Evolutionary conservation across 768 basidiomycete genomes (phyloP), one percentile per base, ranked within the genome.

Genomic region (Tephrocybe sp.): DNA sequence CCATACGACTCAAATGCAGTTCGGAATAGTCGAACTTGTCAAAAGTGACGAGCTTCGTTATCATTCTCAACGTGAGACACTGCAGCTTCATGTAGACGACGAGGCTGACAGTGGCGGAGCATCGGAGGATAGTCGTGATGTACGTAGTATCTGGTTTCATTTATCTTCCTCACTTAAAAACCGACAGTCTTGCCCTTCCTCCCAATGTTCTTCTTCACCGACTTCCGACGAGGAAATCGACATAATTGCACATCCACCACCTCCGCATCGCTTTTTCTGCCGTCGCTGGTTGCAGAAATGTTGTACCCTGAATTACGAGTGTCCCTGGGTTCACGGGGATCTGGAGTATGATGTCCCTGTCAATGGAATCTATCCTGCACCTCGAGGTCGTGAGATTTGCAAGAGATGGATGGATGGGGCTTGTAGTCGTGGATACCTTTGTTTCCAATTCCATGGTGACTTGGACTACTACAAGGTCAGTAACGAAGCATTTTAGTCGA

Each of bases 301-400:
- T 36, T 74, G 73, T 43, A 9, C 5, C 0, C 39, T 48, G 20
- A 55, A 58, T 11, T 35, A 30, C 5, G 16, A 40, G 2, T 75
- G 73, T 35, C 13, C 2, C 2, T 48, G 4, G 17, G 53, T 60
- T 14, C 59, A 60, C 45, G 59, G 56, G 1, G 40, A 57, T 32
- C 19, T 60, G 32, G 45, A 52, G 3, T 60, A 60, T 30, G 56
- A 60, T n/a, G 30, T 32, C 13, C 53, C 55, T 13, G 46, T 57
- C 14, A 22, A 39, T 4, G 56, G 51, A 11, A 17, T 42, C 6
- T 52, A 56, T 47, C 55, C 55, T 4, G 34, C 1, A 23, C 51
- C 53, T 35, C 31, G 0, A n/a, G 3, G 8, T 12, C 11, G 23
- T 2, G 1, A 0, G 5, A 32, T 30, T 9, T 55, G 49, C 30